Percentiles rank a stretch among this genome's conserved stretches.
Evolutionary conservation across 352 stramenopile species (phyloP).

Genomic region (Phytopythium mirpurense): DNA sequence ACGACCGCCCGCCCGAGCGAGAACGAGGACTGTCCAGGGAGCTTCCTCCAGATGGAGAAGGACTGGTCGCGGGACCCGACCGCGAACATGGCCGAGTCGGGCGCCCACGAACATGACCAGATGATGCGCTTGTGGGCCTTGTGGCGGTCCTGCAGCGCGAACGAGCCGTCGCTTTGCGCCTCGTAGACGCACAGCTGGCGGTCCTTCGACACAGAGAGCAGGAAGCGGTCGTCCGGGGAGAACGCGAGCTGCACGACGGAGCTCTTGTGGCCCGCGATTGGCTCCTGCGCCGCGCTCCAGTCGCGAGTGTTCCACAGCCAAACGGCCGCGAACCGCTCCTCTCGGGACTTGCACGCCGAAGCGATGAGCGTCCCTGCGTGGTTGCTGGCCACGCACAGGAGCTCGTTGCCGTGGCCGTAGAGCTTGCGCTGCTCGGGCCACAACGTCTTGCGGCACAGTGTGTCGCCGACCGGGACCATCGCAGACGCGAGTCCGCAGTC

Average conservation of each 20-base stretch:
- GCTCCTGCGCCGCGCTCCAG: slow-evolving; percentile 38
- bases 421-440: slow-evolving; percentile 76
- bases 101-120: slow-evolving; percentile 72
- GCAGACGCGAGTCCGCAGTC: slow-evolving; percentile 2
- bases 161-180: slow-evolving; percentile 20
- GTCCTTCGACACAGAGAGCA: slow-evolving; percentile 72
- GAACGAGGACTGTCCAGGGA: slow-evolving; percentile 16
- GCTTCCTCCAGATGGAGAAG: slow-evolving; percentile 41
- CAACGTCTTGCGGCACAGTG: slow-evolving; percentile 53
- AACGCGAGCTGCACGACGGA: slow-evolving; percentile 78
- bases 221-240: slow-evolving; percentile 46
- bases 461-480: slow-evolving; percentile 54
- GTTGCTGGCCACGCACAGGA: slow-evolving; percentile 62
- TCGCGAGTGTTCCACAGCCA: slow-evolving; percentile 63
- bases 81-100: slow-evolving; percentile 48
- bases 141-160: slow-evolving; percentile 30
- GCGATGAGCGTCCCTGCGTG: slow-evolving; percentile 46
- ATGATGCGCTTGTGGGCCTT: slow-evolving; percentile 80
- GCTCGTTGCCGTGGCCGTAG: slow-evolving; percentile 76
- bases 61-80: slow-evolving; percentile 66
- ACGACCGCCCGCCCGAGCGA: slow-evolving; percentile 12
- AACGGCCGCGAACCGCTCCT: slow-evolving; percentile 55
- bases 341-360: slow-evolving; percentile 71
- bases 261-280: slow-evolving; percentile 66
- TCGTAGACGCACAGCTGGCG: slow-evolving; percentile 66